Base-by-base conservation (phyloP, 805 yeast genomes). In the Candida maesae region DNA sequence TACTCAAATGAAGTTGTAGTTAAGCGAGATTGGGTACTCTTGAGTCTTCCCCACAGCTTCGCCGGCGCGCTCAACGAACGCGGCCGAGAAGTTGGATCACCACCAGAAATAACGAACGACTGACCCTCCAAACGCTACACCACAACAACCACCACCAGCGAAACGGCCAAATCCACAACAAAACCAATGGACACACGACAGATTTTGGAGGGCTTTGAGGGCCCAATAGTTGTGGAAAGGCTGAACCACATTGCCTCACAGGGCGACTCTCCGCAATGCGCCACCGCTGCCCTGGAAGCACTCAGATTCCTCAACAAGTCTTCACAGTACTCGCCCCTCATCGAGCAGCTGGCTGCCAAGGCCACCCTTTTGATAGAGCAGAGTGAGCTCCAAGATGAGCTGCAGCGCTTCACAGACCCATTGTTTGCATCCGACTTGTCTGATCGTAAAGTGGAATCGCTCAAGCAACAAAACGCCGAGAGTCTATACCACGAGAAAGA, bases 401-500 rank as follows among this genome's bases (percentile, higher is more conserved):
- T 29, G 17, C 5, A 18, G 25, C 9, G 33, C 7, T 33, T n/a
- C 34, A 13, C 30, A 6, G 36, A 40, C 15, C 44, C 41, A 5
- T 28, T 28, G 2, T 35, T 39, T 36, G 21, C 29, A 12, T 9
- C 27, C 1, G 24, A 29, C 8, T 29, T 43, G 8, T 40, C 30
- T 8, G 34, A 30, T 10, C 27, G 36, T 7, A 46, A 36, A 20
- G n/a, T 19, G 15, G 33, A 30, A 16, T 2, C 18, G 35, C 35
- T 52, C 29, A 43, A 35, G 23, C 49, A 39, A 0, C 19, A 49
- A n/a, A 44, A 42, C 11, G 48, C 46, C 7, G 56, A 52, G n/a
- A 37, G 31, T n/a, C n/a, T 52, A 8, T 55, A 51, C 35, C 56
- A 54, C 27, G 59, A 56, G 28, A 36, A 50, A 6, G 57, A 52